These are phyloP conservation scores for Kwoniella sp. DNA, from an alignment of 768 basidiomycete species.

Conservation along the genomic window DNA sequence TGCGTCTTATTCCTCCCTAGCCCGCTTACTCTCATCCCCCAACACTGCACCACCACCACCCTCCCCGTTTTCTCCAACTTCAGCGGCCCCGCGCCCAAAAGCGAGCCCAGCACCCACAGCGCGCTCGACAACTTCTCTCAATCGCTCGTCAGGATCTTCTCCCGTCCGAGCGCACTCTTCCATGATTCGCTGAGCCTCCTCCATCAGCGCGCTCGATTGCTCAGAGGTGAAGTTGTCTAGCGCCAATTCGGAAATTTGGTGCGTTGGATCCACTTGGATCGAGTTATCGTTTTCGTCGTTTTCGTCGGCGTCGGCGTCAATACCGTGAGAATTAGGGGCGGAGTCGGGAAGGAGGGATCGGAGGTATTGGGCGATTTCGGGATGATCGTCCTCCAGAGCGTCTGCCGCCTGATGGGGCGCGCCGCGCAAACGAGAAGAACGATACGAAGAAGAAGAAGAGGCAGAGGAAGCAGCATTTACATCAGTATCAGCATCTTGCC, in stretches of 20 bases:
- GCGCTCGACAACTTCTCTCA: conserved; percentile 66
- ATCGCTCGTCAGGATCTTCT: conserved; percentile 67
- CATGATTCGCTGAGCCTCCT: conserved; percentile 70
- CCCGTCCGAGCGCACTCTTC: conserved; percentile 64
- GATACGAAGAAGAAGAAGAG: no score
- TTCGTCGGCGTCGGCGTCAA: background rate
- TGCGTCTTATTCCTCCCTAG: conserved; percentile 10
- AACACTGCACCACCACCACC: background rate
- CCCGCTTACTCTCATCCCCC: conserved; percentile 14
- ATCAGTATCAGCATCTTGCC: no score
- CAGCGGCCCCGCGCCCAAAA: conserved; percentile 21
- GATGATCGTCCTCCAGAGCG: conserved; percentile 48
- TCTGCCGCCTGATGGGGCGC: conserved; percentile 45
- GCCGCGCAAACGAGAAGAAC: no score
- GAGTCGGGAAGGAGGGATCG: conserved; percentile 20
- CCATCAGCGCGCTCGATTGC: conserved; percentile 70
- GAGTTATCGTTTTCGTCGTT: background rate
- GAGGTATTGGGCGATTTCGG: conserved; percentile 48
- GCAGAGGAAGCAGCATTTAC: no score
- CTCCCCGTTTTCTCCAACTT: background rate
- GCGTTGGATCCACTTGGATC: background rate
- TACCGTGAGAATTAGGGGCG: no score
- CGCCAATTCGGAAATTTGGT: conserved; percentile 64
- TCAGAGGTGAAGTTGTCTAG: conserved; percentile 71
- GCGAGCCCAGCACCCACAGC: conserved; percentile 66